A percentile compares a stretch with the other conserved stretches of the same genome.
Conservation (phyloP, 2,329 filamentous ascomycete species). For the Juglanconis sp. region DNA sequence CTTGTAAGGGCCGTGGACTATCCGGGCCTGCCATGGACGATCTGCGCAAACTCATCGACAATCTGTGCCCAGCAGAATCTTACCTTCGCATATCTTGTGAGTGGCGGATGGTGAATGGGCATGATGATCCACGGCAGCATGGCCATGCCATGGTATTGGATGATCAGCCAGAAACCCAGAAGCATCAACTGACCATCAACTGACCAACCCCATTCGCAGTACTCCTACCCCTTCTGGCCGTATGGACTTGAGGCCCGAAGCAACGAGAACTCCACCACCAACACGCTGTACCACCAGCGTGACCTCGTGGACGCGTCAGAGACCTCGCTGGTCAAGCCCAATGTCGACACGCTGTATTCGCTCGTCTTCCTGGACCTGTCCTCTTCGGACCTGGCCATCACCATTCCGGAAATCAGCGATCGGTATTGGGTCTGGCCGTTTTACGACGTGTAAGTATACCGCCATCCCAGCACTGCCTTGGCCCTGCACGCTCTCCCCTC, state of each 20-base stretch:
- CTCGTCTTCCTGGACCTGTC: conserved; percentile 25
- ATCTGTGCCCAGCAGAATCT: conserved; percentile 1
- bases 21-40: neutral
- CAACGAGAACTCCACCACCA: neutral
- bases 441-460: conserved; percentile 25
- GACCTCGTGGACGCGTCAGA: conserved; percentile 7
- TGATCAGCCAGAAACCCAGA: too few relatives aligned
- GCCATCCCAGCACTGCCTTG: too few relatives aligned
- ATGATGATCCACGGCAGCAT: too few relatives aligned
- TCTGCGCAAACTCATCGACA: neutral
- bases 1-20: neutral
- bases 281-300: neutral
- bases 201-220: neutral
- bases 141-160: too few relatives aligned
- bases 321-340: conserved; percentile 21
- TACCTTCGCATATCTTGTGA: conserved; percentile 4
- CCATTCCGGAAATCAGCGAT: conserved; percentile 23
- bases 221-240: conserved; percentile 4
- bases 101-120: neutral
- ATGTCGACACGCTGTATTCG: conserved; percentile 29
- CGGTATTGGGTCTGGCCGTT: conserved; percentile 27
- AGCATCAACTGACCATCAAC: too few relatives aligned
- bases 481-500: too few relatives aligned
- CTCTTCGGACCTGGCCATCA: conserved; percentile 22
- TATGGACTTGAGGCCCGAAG: neutral